Evolutionary conservation across 176 grass and related monocot genomes (phyloP), one percentile per base, ranked within the genome.

Genomic region (Otatea glauca): DNA sequence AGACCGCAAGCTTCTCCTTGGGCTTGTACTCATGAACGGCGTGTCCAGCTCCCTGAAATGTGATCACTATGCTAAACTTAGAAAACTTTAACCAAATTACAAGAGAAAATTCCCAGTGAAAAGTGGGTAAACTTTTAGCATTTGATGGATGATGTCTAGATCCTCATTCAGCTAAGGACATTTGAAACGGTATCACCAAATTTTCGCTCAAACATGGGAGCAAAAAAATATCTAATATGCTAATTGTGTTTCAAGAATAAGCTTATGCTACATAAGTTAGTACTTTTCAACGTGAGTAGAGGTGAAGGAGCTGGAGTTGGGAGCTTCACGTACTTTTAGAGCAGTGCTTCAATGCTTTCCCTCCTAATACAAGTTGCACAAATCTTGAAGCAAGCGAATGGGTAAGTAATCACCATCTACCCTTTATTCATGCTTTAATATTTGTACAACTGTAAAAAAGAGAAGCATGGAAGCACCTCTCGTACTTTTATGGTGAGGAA

Each of bases 401-500:
- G n/a, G n/a, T n/a, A n/a, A n/a, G n/a, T n/a, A n/a, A n/a, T n/a
- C n/a, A n/a, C n/a, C n/a, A n/a, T n/a, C n/a, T n/a, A n/a, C n/a
- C n/a, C n/a, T n/a, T n/a, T n/a, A n/a, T n/a, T n/a, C n/a, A n/a
- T n/a, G n/a, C n/a, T n/a, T n/a, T n/a, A n/a, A n/a, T n/a, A n/a
- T n/a, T n/a, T n/a, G n/a, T n/a, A n/a, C n/a, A n/a, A n/a, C n/a
- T n/a, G n/a, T n/a, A n/a, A n/a, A n/a, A n/a, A n/a, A n/a, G n/a
- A n/a, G n/a, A n/a, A n/a, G n/a, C n/a, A n/a, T n/a, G n/a, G n/a
- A n/a, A n/a, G n/a, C n/a, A n/a, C n/a, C n/a, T n/a, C n/a, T n/a
- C n/a, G 0, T 79, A 95, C 96, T 93, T 98, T 98, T 76, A 98
- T 86, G 24, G 93, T 95, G 66, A 95, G 87, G 79, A 95, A 98